These are phyloP conservation scores for Aphanomyces euteiches DNA, from an alignment of 352 stramenopile genomes.

Conservation along the genomic window DNA sequence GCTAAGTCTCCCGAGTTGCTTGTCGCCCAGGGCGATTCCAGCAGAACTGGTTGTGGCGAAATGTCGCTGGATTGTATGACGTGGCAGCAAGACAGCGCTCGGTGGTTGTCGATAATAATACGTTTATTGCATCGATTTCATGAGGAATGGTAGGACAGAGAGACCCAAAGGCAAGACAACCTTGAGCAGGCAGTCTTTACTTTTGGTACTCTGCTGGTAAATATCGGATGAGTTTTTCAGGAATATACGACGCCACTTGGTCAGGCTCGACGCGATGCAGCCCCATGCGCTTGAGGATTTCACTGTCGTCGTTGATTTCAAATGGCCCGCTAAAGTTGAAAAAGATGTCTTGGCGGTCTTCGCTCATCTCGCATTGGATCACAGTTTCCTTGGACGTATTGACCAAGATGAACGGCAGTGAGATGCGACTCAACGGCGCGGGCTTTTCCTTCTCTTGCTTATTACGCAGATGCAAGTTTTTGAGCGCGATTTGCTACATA, in stretches of 20 bases:
- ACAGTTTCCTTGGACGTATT: conserved; percentile 92
- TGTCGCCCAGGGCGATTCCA: too few species aligned
- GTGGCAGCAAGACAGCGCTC: too few species aligned
- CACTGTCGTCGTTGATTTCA: conserved; percentile 97
- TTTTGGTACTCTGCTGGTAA: conserved; percentile 60
- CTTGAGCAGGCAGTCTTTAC: neutral
- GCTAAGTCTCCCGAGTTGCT: too few species aligned
- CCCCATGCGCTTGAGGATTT: conserved; percentile 92
- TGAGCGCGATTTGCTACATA: conserved; percentile 89
- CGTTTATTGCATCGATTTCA: too few species aligned
- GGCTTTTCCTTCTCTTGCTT: conserved; percentile 23
- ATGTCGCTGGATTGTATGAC: too few species aligned
- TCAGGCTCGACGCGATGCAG: conserved; percentile 74
- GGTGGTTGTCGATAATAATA: too few species aligned
- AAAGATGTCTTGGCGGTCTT: conserved; percentile 93
- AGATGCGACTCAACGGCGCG: conserved; percentile 3
- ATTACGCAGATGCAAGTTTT: conserved; percentile 91
- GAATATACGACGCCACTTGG: conserved; percentile 70
- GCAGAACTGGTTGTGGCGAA: too few species aligned
- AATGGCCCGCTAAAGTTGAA: conserved; percentile 97
- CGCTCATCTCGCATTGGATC: conserved; percentile 96
- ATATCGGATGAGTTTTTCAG: conserved; percentile 69
- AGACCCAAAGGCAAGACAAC: too few species aligned
- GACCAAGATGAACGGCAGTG: conserved; percentile 89
- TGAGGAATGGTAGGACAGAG: too few species aligned